These are phyloP conservation scores for Fusarium sp. DNA, from an alignment of 2,329 filamentous ascomycete genomes.

Conservation along the genomic window DNA sequence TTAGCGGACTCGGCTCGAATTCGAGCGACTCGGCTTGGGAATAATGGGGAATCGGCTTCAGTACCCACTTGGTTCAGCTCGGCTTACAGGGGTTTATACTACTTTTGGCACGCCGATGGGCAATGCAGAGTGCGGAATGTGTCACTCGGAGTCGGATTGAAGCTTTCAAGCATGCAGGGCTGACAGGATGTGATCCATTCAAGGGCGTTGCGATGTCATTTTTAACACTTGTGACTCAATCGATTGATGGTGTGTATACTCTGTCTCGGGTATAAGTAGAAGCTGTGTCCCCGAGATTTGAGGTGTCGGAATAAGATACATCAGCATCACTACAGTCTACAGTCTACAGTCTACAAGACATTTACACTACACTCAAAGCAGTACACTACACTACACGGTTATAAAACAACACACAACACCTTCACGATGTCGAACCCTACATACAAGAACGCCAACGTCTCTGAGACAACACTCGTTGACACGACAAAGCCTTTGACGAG, in stretches of 20 bases:
- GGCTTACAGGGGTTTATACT: conserved; percentile 28
- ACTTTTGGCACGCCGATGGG: conserved; percentile 15
- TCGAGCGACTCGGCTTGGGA: not conserved
- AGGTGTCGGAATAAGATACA: conserved; percentile 2
- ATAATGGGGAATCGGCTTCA: not conserved
- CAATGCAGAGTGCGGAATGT: conserved; percentile 16
- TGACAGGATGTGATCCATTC: conserved; percentile 31
- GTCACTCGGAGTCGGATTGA: conserved; percentile 34
- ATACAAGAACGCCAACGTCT: conserved; percentile 39
- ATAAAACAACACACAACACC: not conserved
- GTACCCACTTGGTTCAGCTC: conserved; percentile 30
- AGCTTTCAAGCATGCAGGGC: conserved; percentile 19
- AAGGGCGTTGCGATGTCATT: conserved; percentile 25
- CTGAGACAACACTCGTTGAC: conserved; percentile 43
- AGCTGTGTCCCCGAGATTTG: not conserved
- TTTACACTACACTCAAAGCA: not conserved
- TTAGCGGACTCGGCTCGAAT: not conserved
- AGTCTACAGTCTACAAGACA: conserved; percentile 14
- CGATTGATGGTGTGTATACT: not conserved
- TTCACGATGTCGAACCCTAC: conserved; percentile 37
- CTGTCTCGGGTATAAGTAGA: conserved; percentile 34
- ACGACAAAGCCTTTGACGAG: conserved; percentile 22
- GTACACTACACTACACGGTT: not conserved
- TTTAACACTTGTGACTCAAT: conserved; percentile 38
- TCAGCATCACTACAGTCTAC: conserved; percentile 6